Evolutionary conservation across 192 early-diverging fungal species (phyloP).

Genomic region (Linderina pennispora): DNA sequence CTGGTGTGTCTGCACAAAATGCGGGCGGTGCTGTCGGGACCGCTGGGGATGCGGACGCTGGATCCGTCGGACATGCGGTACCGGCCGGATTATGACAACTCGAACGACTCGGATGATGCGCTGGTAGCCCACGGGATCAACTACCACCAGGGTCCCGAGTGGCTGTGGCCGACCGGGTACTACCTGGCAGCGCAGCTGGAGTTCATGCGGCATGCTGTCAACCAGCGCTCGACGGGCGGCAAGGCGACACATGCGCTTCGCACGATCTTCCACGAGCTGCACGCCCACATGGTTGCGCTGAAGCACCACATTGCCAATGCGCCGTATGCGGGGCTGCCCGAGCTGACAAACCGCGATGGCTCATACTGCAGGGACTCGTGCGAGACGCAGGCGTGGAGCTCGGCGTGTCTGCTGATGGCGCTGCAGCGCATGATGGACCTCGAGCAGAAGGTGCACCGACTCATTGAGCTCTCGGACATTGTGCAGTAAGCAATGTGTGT

Average conservation of each 20-base stretch:
- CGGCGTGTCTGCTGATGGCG: slow-evolving; percentile 38
- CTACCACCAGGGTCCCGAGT: slow-evolving; percentile 98
- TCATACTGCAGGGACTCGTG: slow-evolving; percentile 77
- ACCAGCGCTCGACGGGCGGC: neutral
- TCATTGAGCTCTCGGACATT: too few relatives aligned
- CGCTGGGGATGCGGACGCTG: slow-evolving; percentile 91
- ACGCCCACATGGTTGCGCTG: slow-evolving; percentile 67
- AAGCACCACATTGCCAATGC: slow-evolving; percentile 53
- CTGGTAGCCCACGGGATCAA: slow-evolving; percentile 94
- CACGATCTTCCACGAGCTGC: slow-evolving; percentile 63
- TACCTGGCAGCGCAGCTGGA: slow-evolving; percentile 80
- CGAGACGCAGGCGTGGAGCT: slow-evolving; percentile 88
- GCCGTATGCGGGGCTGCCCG: slow-evolving; percentile 88
- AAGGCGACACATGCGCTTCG: slow-evolving; percentile 45
- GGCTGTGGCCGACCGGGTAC: slow-evolving; percentile 90
- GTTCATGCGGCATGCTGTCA: slow-evolving; percentile 49
- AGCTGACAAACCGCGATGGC: slow-evolving; percentile 89
- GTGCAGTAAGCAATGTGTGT: too few relatives aligned
- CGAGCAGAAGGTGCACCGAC: slow-evolving; percentile 15
- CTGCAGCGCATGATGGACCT: slow-evolving; percentile 28
- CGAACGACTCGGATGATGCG: slow-evolving; percentile 77
- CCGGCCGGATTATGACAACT: slow-evolving; percentile 90
- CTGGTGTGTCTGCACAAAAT: slow-evolving; percentile 61
- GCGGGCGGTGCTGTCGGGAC: slow-evolving; percentile 64
- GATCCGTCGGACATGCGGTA: slow-evolving; percentile 95